Evolutionary conservation across 495 filamentous ascomycete genomes (phyloP).

Genomic region (Podospora australis): DNA sequence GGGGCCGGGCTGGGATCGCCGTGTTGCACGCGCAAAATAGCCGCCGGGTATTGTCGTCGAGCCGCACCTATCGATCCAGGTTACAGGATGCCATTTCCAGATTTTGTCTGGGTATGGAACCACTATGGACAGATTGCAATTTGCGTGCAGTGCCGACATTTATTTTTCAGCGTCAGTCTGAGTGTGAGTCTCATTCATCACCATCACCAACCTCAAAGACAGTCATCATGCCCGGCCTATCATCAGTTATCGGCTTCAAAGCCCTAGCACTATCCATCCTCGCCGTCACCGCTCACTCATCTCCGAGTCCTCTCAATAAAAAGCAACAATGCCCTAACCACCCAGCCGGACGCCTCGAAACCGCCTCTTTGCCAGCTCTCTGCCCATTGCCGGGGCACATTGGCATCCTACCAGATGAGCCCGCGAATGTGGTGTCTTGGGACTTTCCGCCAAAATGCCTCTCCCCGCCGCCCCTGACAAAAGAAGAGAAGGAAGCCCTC

Average conservation of each 20-base stretch:
- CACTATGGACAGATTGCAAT: conserved; percentile 4
- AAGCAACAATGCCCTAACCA: conserved; percentile 7
- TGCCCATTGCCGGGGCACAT: conserved; percentile 10
- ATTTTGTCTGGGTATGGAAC: not conserved
- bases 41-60: not conserved
- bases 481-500: too few relatives aligned
- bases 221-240: too few relatives aligned
- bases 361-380: not conserved
- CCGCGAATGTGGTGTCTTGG: conserved; percentile 11
- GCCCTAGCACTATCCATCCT: too few relatives aligned
- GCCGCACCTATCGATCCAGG: not conserved
- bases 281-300: too few relatives aligned
- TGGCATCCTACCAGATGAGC: not conserved
- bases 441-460: conserved; percentile 12
- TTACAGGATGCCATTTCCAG: not conserved
- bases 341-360: conserved; percentile 6
- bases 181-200: not conserved
- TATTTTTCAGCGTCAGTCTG: not conserved
- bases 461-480: not conserved
- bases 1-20: not conserved
- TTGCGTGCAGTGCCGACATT: not conserved
- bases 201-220: not conserved
- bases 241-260: too few relatives aligned
- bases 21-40: not conserved
- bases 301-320: too few relatives aligned